Evolutionary conservation across 768 basidiomycete genomes (phyloP).

Genomic region (Agaricus subrufescens): DNA sequence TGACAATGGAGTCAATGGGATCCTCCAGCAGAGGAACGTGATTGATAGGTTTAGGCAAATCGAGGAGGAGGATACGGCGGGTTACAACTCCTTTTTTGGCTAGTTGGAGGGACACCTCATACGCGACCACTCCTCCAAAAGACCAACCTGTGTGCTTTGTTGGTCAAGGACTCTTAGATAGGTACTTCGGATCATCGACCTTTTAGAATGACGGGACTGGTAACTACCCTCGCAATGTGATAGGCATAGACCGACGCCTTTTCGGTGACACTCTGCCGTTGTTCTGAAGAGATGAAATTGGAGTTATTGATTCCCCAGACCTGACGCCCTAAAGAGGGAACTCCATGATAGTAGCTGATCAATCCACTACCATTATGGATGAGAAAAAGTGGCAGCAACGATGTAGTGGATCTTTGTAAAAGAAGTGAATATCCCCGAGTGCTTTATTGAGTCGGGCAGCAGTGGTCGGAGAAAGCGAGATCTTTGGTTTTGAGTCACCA

Average conservation of each 20-base stretch:
- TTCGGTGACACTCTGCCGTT: slow-evolving; percentile 43
- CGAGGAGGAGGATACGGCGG: slow-evolving; percentile 60
- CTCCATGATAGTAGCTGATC: slow-evolving; percentile 42
- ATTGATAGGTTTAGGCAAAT: slow-evolving; percentile 56
- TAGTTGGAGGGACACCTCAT: slow-evolving; percentile 55
- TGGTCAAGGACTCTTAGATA: background rate
- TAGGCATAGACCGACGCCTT: slow-evolving; percentile 53
- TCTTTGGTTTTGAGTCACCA: background rate
- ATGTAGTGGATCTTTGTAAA: slow-evolving; percentile 30
- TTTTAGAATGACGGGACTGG: slow-evolving; percentile 47
- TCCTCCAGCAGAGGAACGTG: slow-evolving; percentile 46
- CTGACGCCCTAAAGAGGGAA: slow-evolving; percentile 41
- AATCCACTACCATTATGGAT: slow-evolving; percentile 75
- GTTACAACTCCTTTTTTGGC: slow-evolving; percentile 36
- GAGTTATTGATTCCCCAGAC: slow-evolving; percentile 65
- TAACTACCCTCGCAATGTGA: slow-evolving; percentile 28
- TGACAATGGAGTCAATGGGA: slow-evolving; percentile 44
- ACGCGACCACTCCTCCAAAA: slow-evolving; percentile 71
- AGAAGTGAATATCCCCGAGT: slow-evolving; percentile 19
- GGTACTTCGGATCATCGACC: slow-evolving; percentile 33
- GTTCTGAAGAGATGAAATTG: slow-evolving; percentile 33
- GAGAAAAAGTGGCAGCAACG: slow-evolving; percentile 46
- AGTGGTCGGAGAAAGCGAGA: background rate
- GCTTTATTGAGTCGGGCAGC: slow-evolving; percentile 11
- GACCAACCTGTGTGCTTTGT: slow-evolving; percentile 57